A percentile compares a stretch with the other conserved stretches of the same genome.
Conservation (phyloP, 2,329 filamentous ascomycete genomes). For the Neonectria coccinea region DNA sequence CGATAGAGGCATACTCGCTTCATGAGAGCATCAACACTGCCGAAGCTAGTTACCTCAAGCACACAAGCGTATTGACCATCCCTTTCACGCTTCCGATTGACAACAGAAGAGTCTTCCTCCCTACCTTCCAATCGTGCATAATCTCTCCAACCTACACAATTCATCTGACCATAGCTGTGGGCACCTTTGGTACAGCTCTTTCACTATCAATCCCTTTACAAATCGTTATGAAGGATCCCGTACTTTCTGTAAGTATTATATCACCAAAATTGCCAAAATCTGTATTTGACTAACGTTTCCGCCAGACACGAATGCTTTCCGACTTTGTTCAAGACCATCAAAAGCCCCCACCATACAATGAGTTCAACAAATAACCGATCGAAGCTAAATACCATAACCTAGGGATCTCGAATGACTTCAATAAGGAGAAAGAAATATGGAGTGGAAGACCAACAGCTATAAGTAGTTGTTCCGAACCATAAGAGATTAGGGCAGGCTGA, state of each 20-base stretch:
- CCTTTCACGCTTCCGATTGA: constrained; percentile 26
- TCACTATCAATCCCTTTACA: constrained; percentile 27
- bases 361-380: background rate
- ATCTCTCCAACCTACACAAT: constrained; percentile 14
- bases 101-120: constrained; percentile 29
- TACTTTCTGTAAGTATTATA: background rate
- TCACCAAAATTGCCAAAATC: background rate
- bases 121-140: constrained; percentile 35
- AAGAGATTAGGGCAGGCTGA: no score
- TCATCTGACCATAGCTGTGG: no score
- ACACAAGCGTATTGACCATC: constrained; percentile 20
- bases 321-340: background rate
- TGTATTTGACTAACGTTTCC: background rate
- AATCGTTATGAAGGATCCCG: constrained; percentile 17
- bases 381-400: no score
- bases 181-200: no score
- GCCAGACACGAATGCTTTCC: background rate
- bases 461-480: no score
- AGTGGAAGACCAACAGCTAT: no score
- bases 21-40: constrained; percentile 20
- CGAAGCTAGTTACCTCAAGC: background rate
- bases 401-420: no score
- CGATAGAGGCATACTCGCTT: background rate
- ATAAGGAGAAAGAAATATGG: no score
- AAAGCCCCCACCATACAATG: background rate